These are phyloP conservation scores for Aegilops bicornis DNA, from an alignment of 176 grass and related monocot species.

Conservation along the genomic window DNA sequence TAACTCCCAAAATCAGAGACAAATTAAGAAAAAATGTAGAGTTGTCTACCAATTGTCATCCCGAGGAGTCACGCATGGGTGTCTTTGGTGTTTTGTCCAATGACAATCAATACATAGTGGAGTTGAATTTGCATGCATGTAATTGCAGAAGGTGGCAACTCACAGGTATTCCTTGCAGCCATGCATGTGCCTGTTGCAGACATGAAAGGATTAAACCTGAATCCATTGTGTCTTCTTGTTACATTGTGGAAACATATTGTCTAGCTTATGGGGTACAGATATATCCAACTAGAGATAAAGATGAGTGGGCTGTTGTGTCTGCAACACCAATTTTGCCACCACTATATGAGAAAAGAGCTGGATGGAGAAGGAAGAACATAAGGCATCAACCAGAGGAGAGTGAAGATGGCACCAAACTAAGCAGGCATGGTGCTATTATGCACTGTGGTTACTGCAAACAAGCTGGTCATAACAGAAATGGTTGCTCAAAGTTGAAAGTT, in stretches of 20 bases:
- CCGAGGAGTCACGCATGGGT: background rate
- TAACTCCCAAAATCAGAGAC: background rate
- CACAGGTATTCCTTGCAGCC: background rate
- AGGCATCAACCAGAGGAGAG: background rate
- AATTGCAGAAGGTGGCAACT: background rate
- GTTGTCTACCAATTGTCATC: background rate
- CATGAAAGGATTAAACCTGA: background rate
- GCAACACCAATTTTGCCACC: background rate
- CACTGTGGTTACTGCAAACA: background rate
- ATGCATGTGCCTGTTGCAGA: background rate
- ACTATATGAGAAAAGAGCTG: background rate
- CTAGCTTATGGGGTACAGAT: background rate
- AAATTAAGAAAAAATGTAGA: background rate
- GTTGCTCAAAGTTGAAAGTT: background rate
- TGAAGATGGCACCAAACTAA: background rate
- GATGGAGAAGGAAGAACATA: background rate
- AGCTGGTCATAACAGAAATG: background rate
- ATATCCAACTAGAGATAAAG: background rate
- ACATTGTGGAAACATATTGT: background rate
- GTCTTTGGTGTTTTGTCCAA: background rate
- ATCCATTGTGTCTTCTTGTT: background rate
- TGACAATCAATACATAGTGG: background rate
- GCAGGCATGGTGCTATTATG: background rate
- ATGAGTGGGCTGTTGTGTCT: background rate
- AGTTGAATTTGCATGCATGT: background rate